phyloP scores from a whole-genome alignment of 2,329 filamentous ascomycete genomes.

The Aspergillus fijiensis region DNA sequence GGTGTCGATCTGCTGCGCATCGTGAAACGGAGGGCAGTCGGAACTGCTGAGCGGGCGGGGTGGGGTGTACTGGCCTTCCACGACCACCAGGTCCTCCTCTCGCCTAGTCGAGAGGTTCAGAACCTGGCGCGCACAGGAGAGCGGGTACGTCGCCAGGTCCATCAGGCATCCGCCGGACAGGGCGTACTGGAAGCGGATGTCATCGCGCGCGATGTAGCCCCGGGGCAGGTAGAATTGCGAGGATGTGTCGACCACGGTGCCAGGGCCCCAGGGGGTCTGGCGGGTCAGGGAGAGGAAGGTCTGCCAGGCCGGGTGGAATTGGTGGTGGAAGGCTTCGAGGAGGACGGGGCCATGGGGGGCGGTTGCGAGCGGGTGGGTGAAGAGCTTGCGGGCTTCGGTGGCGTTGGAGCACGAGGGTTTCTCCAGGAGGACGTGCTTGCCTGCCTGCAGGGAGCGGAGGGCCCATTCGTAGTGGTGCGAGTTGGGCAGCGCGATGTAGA shows the following conservation, averaged over 20 bases:
- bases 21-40: conserved; percentile 2
- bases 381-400: conserved; percentile 48
- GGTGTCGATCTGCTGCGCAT: conserved; percentile 35
- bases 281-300: conserved; percentile 31
- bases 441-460: conserved; percentile 47
- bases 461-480: conserved; percentile 48
- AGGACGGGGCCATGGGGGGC: conserved; percentile 45
- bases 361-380: conserved; percentile 35
- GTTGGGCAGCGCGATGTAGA: conserved; percentile 54
- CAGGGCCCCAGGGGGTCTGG: conserved; percentile 16
- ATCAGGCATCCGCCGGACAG: conserved; percentile 45
- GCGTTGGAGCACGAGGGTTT: conserved; percentile 53
- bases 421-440: conserved; percentile 58
- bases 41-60: conserved; percentile 20
- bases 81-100: conserved; percentile 41
- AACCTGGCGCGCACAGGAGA: conserved; percentile 42
- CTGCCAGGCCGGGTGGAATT: conserved; percentile 53
- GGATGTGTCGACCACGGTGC: conserved; percentile 38
- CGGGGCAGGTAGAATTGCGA: conserved; percentile 41
- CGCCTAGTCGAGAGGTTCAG: conserved; percentile 24
- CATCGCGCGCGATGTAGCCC: conserved; percentile 34
- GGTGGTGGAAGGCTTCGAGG: conserved; percentile 55
- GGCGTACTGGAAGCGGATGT: conserved; percentile 48
- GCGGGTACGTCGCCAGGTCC: conserved; percentile 41
- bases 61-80: conserved; percentile 32